These are phyloP conservation scores for Neofusicoccum ribis DNA, from an alignment of 2,329 filamentous ascomycete species.

Conservation along the genomic window DNA sequence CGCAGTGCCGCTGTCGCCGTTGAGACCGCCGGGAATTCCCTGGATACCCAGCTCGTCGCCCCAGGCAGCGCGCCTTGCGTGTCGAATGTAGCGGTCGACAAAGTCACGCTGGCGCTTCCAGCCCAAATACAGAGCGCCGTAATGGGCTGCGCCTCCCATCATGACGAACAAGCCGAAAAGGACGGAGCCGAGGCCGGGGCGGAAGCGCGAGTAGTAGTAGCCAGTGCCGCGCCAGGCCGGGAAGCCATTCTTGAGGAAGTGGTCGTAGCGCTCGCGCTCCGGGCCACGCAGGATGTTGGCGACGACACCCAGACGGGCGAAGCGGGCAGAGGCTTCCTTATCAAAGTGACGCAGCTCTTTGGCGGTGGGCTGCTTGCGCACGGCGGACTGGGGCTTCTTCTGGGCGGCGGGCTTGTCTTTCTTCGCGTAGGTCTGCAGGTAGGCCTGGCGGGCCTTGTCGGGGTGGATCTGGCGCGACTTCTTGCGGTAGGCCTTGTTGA, in stretches of 20 bases:
- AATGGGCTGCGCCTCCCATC: conserved; percentile 83
- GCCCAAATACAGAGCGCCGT: conserved; percentile 77
- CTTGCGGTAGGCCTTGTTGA: conserved; percentile 92
- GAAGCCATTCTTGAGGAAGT: conserved; percentile 91
- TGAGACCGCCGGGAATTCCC: conserved; percentile 67
- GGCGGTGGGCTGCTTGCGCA: conserved; percentile 70
- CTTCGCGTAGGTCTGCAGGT: conserved; percentile 67
- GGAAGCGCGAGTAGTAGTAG: conserved; percentile 95
- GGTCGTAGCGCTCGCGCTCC: conserved; percentile 84
- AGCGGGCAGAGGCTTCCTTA: conserved; percentile 79
- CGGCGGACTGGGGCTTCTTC: conserved; percentile 58
- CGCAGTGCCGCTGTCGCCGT: conserved; percentile 36
- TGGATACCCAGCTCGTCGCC: conserved; percentile 71
- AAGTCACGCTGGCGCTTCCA: conserved; percentile 92
- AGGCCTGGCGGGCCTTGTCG: conserved; percentile 89
- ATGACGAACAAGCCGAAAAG: conserved; percentile 78
- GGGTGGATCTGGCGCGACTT: conserved; percentile 82
- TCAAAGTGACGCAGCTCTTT: conserved; percentile 75
- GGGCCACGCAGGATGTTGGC: conserved; percentile 81
- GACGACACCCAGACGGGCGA: conserved; percentile 81
- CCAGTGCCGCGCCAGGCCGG: conserved; percentile 95
- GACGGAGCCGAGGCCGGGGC: conserved; percentile 85
- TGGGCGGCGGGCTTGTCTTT: conserved; percentile 49
- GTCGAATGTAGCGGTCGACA: conserved; percentile 85
- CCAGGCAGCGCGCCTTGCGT: conserved; percentile 86